A percentile compares a stretch with the other conserved stretches of the same genome.
These are phyloP conservation scores for Biscogniauxia marginata DNA, from an alignment of 2,329 filamentous ascomycete species.

Conservation along the genomic window DNA sequence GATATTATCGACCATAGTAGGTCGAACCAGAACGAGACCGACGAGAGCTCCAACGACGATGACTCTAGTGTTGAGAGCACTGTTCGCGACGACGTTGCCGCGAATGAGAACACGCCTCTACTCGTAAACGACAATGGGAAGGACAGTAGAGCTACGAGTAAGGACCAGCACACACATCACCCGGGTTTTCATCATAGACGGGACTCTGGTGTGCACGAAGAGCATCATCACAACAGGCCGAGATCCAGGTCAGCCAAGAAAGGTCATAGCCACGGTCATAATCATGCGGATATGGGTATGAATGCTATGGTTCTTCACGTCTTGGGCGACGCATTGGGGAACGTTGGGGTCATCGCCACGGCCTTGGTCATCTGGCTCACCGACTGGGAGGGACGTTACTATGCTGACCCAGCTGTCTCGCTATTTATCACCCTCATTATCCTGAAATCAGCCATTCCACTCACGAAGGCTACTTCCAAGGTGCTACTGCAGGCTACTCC, in stretches of 20 bases:
- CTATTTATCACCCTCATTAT: constrained; percentile 87
- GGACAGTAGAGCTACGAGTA: constrained; percentile 30
- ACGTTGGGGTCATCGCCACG: constrained; percentile 80
- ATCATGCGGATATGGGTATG: constrained; percentile 92
- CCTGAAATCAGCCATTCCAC: constrained; percentile 70
- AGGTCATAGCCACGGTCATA: constrained; percentile 66
- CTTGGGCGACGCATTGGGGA: constrained; percentile 81
- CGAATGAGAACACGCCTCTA: constrained; percentile 41
- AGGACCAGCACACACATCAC: constrained; percentile 28
- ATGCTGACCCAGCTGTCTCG: constrained; percentile 89
- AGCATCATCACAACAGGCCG: constrained; percentile 80
- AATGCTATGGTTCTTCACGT: constrained; percentile 76
- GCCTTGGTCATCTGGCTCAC: constrained; percentile 92
- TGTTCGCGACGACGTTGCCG: constrained; percentile 27
- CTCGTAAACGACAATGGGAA: constrained; percentile 27
- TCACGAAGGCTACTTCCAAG: constrained; percentile 76
- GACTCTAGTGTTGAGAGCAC: constrained; percentile 40
- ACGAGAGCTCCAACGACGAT: constrained; percentile 54
- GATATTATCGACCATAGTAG: constrained; percentile 86
- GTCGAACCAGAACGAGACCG: constrained; percentile 49
- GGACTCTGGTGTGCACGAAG: constrained; percentile 60
- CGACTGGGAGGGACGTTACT: constrained; percentile 75
- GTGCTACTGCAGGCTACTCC: constrained; percentile 94
- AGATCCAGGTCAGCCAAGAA: constrained; percentile 42
- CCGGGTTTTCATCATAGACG: constrained; percentile 34